These are phyloP conservation scores for Fusarium buxicola DNA, from an alignment of 2,329 filamentous ascomycete species.

Conservation along the genomic window DNA sequence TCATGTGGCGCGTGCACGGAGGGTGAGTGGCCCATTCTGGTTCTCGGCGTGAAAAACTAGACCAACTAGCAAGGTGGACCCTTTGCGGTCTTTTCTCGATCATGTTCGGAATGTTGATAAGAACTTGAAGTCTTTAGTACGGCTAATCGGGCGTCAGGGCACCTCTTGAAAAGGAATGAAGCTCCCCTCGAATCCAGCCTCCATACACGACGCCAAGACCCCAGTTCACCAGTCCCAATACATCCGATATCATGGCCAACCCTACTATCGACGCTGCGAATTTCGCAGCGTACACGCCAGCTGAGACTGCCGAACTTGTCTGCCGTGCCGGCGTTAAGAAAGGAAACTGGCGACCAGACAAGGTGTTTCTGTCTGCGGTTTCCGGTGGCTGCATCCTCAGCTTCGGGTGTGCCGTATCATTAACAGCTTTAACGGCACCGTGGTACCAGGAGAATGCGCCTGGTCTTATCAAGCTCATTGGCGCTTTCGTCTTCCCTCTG, in stretches of 20 bases:
- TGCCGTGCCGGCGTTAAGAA: constrained; percentile 38
- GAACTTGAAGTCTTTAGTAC: not conserved
- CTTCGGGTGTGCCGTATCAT: constrained; percentile 39
- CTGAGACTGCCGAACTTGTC: constrained; percentile 41
- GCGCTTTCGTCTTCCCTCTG: constrained; percentile 38
- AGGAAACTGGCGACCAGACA: constrained; percentile 36
- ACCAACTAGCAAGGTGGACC: constrained; percentile 18
- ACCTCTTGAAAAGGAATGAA: too few species aligned
- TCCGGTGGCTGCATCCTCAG: constrained; percentile 37
- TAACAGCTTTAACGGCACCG: constrained; percentile 36
- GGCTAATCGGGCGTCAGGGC: too few species aligned
- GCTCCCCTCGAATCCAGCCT: too few species aligned
- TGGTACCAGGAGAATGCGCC: constrained; percentile 44
- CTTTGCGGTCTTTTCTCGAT: constrained; percentile 28
- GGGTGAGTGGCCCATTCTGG: too few species aligned
- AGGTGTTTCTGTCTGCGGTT: constrained; percentile 36
- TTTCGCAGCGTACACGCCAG: constrained; percentile 35
- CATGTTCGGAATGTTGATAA: constrained; percentile 28
- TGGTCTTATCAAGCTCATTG: constrained; percentile 33
- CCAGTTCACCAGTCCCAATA: not conserved
- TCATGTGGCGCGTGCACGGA: too few species aligned
- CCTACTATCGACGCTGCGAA: constrained; percentile 9
- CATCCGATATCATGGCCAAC: not conserved
- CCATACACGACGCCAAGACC: constrained; percentile 7
- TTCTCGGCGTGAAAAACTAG: too few species aligned